These are phyloP conservation scores for Camillea tinctor DNA, from an alignment of 2,329 filamentous ascomycete species.

Conservation along the genomic window DNA sequence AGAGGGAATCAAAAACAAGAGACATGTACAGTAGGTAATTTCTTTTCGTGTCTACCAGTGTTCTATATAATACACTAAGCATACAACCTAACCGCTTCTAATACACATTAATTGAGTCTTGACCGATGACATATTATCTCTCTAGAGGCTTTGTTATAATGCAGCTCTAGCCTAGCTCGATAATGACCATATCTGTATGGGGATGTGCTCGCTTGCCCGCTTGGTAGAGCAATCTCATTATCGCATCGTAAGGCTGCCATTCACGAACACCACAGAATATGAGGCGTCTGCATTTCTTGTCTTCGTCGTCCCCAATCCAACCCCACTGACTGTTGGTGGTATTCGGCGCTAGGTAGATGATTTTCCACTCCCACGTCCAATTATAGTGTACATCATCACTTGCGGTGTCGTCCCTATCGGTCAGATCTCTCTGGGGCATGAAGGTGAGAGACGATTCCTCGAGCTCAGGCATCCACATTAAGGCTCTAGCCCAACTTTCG, in stretches of 20 bases:
- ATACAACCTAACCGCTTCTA: too few species aligned
- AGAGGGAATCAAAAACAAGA: background rate
- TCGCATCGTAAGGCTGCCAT: background rate
- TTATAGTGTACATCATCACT: too few species aligned
- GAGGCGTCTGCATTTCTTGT: background rate
- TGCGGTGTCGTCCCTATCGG: background rate
- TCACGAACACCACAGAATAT: background rate
- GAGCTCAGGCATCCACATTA: background rate
- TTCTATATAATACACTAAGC: background rate
- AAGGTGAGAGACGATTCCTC: background rate
- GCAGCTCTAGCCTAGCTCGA: background rate
- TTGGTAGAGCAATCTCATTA: background rate
- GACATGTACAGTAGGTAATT: too few species aligned
- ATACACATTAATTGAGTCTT: background rate
- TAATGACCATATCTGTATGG: background rate
- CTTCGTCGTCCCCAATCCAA: background rate
- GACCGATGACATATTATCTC: too few species aligned
- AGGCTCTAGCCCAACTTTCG: background rate
- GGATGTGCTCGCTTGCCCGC: background rate
- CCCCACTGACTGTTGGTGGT: background rate
- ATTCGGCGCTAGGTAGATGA: background rate
- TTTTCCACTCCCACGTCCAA: too few species aligned
- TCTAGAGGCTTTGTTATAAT: too few species aligned
- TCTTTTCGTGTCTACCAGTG: too few species aligned
- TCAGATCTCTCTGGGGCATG: background rate